Evolutionary conservation across 345 rosid genomes (phyloP), one percentile per base, ranked within the genome.

Genomic region (Brassica rapa): DNA sequence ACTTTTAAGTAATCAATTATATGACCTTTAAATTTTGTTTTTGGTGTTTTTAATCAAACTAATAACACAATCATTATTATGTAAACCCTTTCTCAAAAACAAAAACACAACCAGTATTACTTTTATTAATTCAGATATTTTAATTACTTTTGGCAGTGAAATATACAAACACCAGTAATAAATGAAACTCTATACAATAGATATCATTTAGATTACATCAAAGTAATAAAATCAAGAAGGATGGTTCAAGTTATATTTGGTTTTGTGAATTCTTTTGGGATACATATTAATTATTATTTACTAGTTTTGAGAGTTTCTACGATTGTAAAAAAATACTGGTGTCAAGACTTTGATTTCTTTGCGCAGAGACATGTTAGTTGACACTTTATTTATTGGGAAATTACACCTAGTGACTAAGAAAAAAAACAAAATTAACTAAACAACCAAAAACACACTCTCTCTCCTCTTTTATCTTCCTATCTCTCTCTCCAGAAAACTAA

Each of bases 301-400:
- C 4, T 43, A 46, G 1, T 46, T 12, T 14, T 10, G 7, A 60
- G 64, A 27, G 33, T 14, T 2, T 2, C 8, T 10, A 19, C 35
- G 4, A 6, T 53, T n/a, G 2, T 15, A n/a, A 15, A 5, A 30
- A 32, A 39, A 81, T 64, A 11, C 66, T 80, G 4, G 37, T 80
- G 83, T 82, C 85, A 83, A 83, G 80, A 39, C 80, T 56, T 67
- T 69, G 74, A 79, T 82, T 79, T 83, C 35, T 77, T 73, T 49
- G 27, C 55, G 84, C 39, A 75, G 66, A 80, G 78, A 74, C 81
- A 72, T 80, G 81, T 64, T 59, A 71, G 73, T 70, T 27, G 29
- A 27, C 21, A 19, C 29, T 19, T 19, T 19, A 19, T 19, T 19
- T 19, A 19, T 19, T 19, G 21, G 21, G 21, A 19, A 19, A 19